Conservation (phyloP, 169 alveolate genomes). For the Plasmodium billcollinsi region DNA sequence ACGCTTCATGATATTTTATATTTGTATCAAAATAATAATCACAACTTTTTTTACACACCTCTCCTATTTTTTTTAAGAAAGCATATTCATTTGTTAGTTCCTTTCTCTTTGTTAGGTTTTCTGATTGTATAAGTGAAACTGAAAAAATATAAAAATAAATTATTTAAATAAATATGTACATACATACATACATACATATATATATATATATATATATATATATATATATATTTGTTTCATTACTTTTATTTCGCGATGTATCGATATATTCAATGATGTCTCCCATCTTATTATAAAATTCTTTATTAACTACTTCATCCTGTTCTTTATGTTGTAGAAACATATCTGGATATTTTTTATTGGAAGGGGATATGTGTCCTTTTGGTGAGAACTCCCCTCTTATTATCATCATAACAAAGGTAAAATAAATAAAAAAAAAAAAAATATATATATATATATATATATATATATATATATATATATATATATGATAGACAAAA, state of each 20-base stretch:
- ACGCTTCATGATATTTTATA: slow-evolving; percentile 51
- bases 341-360: no score
- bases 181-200: neutral
- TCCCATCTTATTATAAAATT: slow-evolving; percentile 47
- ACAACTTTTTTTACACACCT: slow-evolving; percentile 66
- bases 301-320: slow-evolving; percentile 13
- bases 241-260: slow-evolving; percentile 32
- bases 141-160: neutral
- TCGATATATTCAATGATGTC: slow-evolving; percentile 47
- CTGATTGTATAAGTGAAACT: slow-evolving; percentile 54
- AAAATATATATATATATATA: neutral
- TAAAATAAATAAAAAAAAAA: neutral
- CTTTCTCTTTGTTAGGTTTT: slow-evolving; percentile 44
- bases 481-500: no score
- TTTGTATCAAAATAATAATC: slow-evolving; percentile 58
- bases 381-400: neutral
- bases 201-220: neutral
- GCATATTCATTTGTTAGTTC: slow-evolving; percentile 39
- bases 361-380: no score
- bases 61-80: slow-evolving; percentile 59
- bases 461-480: no score
- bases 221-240: neutral
- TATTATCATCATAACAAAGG: slow-evolving; percentile 13
- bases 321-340: no score
- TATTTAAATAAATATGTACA: neutral